These are phyloP conservation scores for Naganishia albida DNA, from an alignment of 1,284 basidiomycete species.

Conservation along the genomic window DNA sequence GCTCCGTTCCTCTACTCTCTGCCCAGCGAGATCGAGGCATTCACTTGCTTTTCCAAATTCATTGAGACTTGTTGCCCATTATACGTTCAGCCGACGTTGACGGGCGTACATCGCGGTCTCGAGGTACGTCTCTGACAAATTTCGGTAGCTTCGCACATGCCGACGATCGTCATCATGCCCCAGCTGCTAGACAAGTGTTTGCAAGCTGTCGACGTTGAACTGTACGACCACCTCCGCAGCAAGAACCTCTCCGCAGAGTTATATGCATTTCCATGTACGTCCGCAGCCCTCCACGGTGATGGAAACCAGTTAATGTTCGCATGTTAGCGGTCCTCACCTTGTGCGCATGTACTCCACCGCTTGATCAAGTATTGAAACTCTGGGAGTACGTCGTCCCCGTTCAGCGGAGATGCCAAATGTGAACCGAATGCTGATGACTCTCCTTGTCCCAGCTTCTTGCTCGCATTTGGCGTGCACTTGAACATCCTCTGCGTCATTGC, in stretches of 20 bases:
- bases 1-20: conserved; percentile 96
- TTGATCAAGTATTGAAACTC: conserved; percentile 87
- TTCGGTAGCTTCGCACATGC: background rate
- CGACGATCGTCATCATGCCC: conserved; percentile 7
- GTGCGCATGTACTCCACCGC: conserved; percentile 92
- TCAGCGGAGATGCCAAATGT: background rate
- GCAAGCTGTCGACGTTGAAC: conserved; percentile 81
- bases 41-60: conserved; percentile 90
- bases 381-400: conserved; percentile 67
- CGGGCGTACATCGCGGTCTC: conserved; percentile 89
- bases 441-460: conserved; percentile 63
- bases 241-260: conserved; percentile 97
- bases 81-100: conserved; percentile 92
- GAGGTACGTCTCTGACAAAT: conserved; percentile 62
- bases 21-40: conserved; percentile 94
- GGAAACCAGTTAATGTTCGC: background rate
- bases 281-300: background rate
- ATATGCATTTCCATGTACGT: conserved; percentile 92
- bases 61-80: conserved; percentile 90
- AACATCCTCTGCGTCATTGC: conserved; percentile 96
- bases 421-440: background rate
- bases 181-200: conserved; percentile 90
- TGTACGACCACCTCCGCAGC: conserved; percentile 76
- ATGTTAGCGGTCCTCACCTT: conserved; percentile 83
- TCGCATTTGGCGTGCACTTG: conserved; percentile 92